These are phyloP conservation scores for Tolypocladium pustulatum DNA, from an alignment of 2,329 filamentous ascomycete species.

Conservation along the genomic window DNA sequence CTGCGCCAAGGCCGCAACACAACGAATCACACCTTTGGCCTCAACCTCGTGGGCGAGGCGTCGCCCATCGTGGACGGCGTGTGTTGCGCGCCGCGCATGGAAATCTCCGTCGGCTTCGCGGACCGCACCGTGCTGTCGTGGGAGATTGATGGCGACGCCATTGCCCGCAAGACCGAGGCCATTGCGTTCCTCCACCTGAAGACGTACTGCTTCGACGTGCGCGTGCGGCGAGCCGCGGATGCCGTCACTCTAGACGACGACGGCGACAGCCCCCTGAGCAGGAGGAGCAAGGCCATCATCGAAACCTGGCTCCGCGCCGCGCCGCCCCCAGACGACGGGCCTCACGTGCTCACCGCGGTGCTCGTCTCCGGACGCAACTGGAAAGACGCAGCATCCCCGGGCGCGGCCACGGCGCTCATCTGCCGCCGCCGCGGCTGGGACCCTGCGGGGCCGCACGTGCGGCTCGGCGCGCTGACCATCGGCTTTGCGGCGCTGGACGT, in stretches of 20 bases:
- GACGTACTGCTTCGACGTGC: conserved; percentile 22
- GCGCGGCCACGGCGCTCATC: conserved; percentile 18
- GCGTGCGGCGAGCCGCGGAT: conserved; percentile 8
- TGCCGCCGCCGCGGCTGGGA: conserved; percentile 17
- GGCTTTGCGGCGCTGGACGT: conserved; percentile 13
- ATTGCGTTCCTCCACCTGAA: conserved; percentile 21
- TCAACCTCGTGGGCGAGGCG: conserved; percentile 18
- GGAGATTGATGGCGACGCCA: conserved; percentile 23
- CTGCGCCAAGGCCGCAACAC: conserved; percentile 10
- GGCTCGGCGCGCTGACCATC: conserved; percentile 19
- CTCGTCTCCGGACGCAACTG: conserved; percentile 21
- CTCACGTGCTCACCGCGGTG: conserved; percentile 15
- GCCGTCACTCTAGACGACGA: conserved; percentile 1
- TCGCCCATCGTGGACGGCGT: conserved; percentile 16
- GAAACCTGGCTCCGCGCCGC: conserved; percentile 11
- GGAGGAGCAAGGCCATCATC: conserved; percentile 9
- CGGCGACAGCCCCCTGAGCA: conserved; percentile 8
- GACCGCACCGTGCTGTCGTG: conserved; percentile 22
- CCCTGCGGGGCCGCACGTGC: conserved; percentile 15
- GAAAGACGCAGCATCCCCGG: conserved; percentile 9
- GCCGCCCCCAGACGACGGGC: conserved; percentile 1
- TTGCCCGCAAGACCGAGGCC: conserved; percentile 13
- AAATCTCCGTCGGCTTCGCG: conserved; percentile 23
- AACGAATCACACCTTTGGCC: conserved; percentile 11
- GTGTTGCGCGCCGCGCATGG: conserved; percentile 19